Evolutionary conservation across 345 rosid species (phyloP), one percentile per base, ranked within the genome.

Genomic region (Aethionema arabicum): DNA sequence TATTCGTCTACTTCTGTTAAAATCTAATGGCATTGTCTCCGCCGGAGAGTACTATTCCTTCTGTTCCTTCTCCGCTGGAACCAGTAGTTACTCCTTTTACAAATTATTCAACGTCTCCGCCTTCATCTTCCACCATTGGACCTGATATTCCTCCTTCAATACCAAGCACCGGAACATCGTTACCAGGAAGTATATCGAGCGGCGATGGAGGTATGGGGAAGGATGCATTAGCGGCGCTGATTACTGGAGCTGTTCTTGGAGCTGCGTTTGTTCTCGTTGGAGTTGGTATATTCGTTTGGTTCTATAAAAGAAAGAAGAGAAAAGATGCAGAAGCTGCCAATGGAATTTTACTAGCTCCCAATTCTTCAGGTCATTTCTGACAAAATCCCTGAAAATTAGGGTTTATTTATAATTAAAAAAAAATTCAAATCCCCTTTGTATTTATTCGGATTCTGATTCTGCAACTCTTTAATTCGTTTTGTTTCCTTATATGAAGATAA

Each of bases 221-320:
- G 4, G 56, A 5, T 30, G 73, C 60, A 4, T 30, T 61, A n/a
- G 4, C 31, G 4, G 35, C 27, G 5, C 35, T 69, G 12, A 46
- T 69, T 5, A 1, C 31, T 41, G 73, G 68, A 47, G 58, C 30
- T 2, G 52, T 47, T 39, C 44, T 69, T 5, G 74, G 63, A 54
- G 68, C 58, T 8, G 44, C 68, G 52, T 33, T 62, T 55, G 68
- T 69, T 32, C 32, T 62, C 8, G 47, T 62, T 58, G 74, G 68
- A 47, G 68, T 69, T 33, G 55, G 74, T 33, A 35, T 69, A 14
- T 69, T 55, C 52, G 36, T 69, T 0, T 62, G 56, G 10, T 62
- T 54, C 58, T 55, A 48, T 14, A 62, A 55, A 48, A 55, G 68
- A 29, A 69, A 16, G 49, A 62, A 62, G 52, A 47, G 37, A 50